Conservation (phyloP, 495 filamentous ascomycete genomes). For the Penicillium antarcticum region DNA sequence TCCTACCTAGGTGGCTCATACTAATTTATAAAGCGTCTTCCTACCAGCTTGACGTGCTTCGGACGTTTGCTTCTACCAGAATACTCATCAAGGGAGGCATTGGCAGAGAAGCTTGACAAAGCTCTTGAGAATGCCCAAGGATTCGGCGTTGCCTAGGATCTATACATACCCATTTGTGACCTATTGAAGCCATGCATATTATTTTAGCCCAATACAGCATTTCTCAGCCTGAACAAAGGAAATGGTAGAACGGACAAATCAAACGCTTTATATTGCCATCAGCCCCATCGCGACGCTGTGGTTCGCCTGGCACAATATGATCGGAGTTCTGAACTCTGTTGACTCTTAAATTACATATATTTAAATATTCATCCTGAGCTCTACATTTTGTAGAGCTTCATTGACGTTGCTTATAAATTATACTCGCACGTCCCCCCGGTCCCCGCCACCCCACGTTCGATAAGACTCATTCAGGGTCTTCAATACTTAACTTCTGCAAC, state of each 20-base stretch:
- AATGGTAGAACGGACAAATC: constrained; percentile 4
- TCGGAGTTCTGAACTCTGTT: constrained; percentile 16
- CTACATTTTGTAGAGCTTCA: too few species aligned
- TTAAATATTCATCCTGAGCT: too few species aligned
- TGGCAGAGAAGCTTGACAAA: constrained; percentile 71
- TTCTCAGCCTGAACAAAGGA: neutral
- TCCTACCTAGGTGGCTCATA: neutral
- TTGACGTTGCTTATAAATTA: too few species aligned
- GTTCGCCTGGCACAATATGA: constrained; percentile 8
- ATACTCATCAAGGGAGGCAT: constrained; percentile 63
- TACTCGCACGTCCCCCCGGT: neutral
- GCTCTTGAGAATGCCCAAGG: constrained; percentile 88
- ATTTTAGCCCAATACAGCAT: neutral
- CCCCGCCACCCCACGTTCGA: constrained; percentile 24
- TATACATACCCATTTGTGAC: constrained; percentile 18
- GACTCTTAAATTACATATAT: constrained; percentile 10
- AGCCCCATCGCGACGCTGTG: constrained; percentile 5
- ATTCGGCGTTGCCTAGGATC: constrained; percentile 67
- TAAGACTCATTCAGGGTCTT: constrained; percentile 17
- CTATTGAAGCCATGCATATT: neutral
- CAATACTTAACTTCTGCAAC: neutral
- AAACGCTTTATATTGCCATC: constrained; percentile 3
- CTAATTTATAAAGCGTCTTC: constrained; percentile 54
- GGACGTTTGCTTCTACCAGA: constrained; percentile 80
- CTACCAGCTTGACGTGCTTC: constrained; percentile 86